Base-by-base conservation (phyloP, 169 alveolate species). In the Cryptosporidium canis region DNA sequence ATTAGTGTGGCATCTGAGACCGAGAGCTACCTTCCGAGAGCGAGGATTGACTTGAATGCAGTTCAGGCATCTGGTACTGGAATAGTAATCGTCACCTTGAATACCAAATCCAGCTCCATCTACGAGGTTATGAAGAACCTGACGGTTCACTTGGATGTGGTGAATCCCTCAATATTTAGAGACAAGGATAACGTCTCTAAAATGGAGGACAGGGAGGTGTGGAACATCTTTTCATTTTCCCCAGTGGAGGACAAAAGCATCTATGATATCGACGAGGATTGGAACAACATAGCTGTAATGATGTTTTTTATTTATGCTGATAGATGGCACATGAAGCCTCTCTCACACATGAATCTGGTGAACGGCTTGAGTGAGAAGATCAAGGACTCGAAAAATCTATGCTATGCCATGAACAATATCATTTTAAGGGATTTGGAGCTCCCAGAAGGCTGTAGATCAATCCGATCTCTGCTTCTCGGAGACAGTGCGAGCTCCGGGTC, bases 1-100 rank as follows among this genome's bases (percentile, higher is more conserved):
- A 64, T 77, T 18, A 41, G 61, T 27, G 66, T 77, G 7, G 58
- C 66, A 37, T 55, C 70, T n/a, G 64, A 77, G 37, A 56, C 24
- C 11, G 72, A 77, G 18, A 77, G 51, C 18, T 77, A 55, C 31
- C n/a, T 77, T 39, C 87, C 87, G 39, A 77, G 41, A 58, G 72
- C 72, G 41, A 77, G 37, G 11, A 77, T 77, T n/a, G 72, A 77
- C 16, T 33, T 77, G 2, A 77, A 77, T 37, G 35, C 27, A 14
- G 71, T 77, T 56, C 87, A 77, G 31, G 16, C 71, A 14, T 77
- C 87, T 3, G 87, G 87, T 18, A 39, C 77, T 21, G 87, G 87
- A 24, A 77, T 77, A 21, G 41, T 77, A 29, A 16, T 77, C 29
- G 72, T 77, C 29, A 56, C 70, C 27, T 61, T 77, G 41, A 61